Conservation (phyloP, 805 yeast genomes). For the Grigorovia jiainica region DNA sequence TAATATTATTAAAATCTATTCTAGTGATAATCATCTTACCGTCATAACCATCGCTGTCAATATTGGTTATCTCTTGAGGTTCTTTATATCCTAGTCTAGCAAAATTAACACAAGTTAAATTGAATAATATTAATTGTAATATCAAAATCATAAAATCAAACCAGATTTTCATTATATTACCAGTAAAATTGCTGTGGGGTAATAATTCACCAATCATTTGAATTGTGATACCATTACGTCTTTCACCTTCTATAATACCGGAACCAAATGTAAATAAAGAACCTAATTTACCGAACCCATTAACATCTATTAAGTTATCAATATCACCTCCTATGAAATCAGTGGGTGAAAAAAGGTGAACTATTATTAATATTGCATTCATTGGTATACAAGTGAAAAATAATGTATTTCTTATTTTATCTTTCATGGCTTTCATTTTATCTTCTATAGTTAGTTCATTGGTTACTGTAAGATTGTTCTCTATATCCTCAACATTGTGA, state of each 20-base stretch:
- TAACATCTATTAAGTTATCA: not conserved
- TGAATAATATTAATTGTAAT: slow-evolving; percentile 18
- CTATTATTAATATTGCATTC: not conserved
- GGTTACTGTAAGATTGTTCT: too few relatives aligned
- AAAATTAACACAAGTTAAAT: slow-evolving; percentile 21
- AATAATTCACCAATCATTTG: slow-evolving; percentile 41
- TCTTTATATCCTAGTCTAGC: slow-evolving; percentile 14
- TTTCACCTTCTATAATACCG: slow-evolving; percentile 23
- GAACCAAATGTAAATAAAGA: slow-evolving; percentile 19
- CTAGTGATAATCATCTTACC: slow-evolving; percentile 32
- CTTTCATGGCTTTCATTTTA: not conserved
- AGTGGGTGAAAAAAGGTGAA: not conserved
- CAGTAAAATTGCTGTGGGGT: slow-evolving; percentile 28
- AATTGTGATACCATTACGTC: slow-evolving; percentile 31
- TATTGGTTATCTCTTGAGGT: slow-evolving; percentile 4
- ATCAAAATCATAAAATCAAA: slow-evolving; percentile 23
- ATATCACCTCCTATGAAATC: not conserved
- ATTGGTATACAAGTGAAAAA: not conserved
- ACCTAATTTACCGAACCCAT: not conserved
- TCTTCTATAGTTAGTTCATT: too few relatives aligned
- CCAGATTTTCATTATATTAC: slow-evolving; percentile 23
- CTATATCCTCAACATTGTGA: too few relatives aligned
- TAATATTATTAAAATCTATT: slow-evolving; percentile 28
- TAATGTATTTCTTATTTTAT: not conserved
- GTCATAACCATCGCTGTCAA: slow-evolving; percentile 36